A percentile compares a stretch with the other conserved stretches of the same genome.
These are phyloP conservation scores for Melaleuca quinquenervia DNA, from an alignment of 345 rosid species.

Conservation along the genomic window DNA sequence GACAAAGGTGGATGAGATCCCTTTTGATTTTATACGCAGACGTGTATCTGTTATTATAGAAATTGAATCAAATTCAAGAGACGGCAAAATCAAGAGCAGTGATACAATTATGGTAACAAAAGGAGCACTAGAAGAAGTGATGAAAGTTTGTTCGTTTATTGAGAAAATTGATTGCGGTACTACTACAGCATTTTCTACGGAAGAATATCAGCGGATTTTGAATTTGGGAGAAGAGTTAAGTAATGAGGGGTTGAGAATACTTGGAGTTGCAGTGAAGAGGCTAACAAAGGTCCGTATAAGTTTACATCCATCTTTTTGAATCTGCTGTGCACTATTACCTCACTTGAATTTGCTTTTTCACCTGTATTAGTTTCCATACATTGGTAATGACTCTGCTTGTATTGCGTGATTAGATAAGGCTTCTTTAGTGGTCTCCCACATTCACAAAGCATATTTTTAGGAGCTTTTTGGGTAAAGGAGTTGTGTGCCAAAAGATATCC, in stretches of 20 bases:
- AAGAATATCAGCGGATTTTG: constrained; percentile 31
- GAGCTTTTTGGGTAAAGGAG: not conserved
- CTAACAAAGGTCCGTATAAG: constrained; percentile 22
- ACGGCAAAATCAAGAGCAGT: constrained; percentile 1
- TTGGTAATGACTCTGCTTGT: not conserved
- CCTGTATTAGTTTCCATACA: not conserved
- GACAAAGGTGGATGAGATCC: constrained; percentile 53
- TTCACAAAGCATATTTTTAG: not conserved
- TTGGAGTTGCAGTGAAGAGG: constrained; percentile 45
- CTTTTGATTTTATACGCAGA: constrained; percentile 57
- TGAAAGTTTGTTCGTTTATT: constrained; percentile 49
- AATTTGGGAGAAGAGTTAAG: constrained; percentile 40
- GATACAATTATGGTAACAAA: constrained; percentile 38
- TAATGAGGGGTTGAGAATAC: constrained; percentile 45
- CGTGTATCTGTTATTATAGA: constrained; percentile 44
- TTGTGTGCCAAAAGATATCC: not conserved
- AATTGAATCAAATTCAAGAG: constrained; percentile 17
- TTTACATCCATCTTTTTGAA: not conserved
- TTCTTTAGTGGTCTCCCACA: not conserved
- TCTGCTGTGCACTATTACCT: not conserved
- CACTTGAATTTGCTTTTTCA: not conserved
- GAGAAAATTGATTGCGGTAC: constrained; percentile 20
- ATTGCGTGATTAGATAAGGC: not conserved
- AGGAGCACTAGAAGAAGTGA: constrained; percentile 65
- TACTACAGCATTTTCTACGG: constrained; percentile 15